phyloP scores from a whole-genome alignment of 441 rosid species.

The Pelargonium australe region DNA sequence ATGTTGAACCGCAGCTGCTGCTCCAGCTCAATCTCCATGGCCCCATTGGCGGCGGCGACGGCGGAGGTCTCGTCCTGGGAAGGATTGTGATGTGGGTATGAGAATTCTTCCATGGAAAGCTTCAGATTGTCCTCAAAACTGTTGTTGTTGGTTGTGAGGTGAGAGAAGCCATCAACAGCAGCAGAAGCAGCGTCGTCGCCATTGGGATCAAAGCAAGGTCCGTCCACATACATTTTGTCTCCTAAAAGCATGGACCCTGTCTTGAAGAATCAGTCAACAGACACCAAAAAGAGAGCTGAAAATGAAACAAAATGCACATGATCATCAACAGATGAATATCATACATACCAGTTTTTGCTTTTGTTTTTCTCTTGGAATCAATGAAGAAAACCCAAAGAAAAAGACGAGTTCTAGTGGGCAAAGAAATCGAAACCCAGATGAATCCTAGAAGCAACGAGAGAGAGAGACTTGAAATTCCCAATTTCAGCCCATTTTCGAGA shows the following conservation, averaged over 20 bases:
- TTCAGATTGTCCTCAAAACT: constrained; percentile 29
- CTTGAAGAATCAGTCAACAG: too few species aligned
- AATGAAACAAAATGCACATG: not conserved
- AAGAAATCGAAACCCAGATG: not conserved
- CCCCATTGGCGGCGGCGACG: not conserved
- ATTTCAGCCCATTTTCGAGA: too few species aligned
- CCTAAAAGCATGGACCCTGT: not conserved
- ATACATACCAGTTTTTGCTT: too few species aligned
- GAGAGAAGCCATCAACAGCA: too few species aligned
- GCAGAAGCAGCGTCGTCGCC: too few species aligned
- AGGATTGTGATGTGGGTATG: constrained; percentile 26
- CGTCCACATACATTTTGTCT: constrained; percentile 2
- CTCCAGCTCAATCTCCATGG: constrained; percentile 34
- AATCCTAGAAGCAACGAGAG: too few species aligned
- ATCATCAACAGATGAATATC: too few species aligned
- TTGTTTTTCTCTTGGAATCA: not conserved
- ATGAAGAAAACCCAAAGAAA: not conserved
- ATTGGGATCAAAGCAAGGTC: not conserved
- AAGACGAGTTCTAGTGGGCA: not conserved
- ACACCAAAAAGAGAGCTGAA: not conserved
- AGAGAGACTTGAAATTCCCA: too few species aligned
- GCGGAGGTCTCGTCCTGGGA: too few species aligned
- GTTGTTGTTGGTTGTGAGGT: too few species aligned
- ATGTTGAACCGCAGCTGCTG: constrained; percentile 27
- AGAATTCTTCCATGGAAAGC: constrained; percentile 33